phyloP scores from a whole-genome alignment of 2,329 filamentous ascomycete genomes.

The Pseudocercospora ulei region DNA sequence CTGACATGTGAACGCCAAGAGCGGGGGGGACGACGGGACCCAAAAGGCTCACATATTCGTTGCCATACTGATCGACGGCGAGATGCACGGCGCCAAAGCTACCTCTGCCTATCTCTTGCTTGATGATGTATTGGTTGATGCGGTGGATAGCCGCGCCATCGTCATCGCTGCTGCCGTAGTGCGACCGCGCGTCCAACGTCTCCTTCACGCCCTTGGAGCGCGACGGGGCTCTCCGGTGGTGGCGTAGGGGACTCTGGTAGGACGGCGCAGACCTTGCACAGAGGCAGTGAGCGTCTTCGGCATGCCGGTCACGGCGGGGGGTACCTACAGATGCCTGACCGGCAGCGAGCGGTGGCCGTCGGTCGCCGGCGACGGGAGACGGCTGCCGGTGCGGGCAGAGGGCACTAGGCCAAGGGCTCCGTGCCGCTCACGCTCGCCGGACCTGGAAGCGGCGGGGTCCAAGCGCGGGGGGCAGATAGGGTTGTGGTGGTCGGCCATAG shows the following conservation, averaged over 20 bases:
- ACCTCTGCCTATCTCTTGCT: slow-evolving; percentile 90
- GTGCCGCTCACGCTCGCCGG: slow-evolving; percentile 15
- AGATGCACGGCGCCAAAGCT: slow-evolving; percentile 91
- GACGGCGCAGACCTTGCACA: slow-evolving; percentile 46
- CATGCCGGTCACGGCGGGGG: slow-evolving; percentile 9
- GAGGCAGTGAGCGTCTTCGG: slow-evolving; percentile 24
- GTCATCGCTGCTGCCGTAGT: slow-evolving; percentile 74
- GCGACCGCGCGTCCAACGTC: slow-evolving; percentile 79
- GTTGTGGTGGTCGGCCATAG: slow-evolving; percentile 13
- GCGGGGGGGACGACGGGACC: neutral
- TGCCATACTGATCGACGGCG: slow-evolving; percentile 78
- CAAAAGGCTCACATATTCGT: slow-evolving; percentile 67
- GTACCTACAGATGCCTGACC: slow-evolving; percentile 44
- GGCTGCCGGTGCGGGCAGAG: slow-evolving; percentile 41
- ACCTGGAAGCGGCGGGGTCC: slow-evolving; percentile 6
- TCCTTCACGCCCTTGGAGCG: slow-evolving; percentile 61
- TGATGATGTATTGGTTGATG: slow-evolving; percentile 91
- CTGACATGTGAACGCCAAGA: slow-evolving; percentile 11
- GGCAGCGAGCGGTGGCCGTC: slow-evolving; percentile 31
- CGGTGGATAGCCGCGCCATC: slow-evolving; percentile 72
- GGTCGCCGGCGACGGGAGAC: slow-evolving; percentile 37
- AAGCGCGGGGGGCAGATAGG: slow-evolving; percentile 6
- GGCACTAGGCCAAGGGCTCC: slow-evolving; percentile 35
- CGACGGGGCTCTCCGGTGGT: slow-evolving; percentile 54
- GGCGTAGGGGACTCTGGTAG: slow-evolving; percentile 55